These are phyloP conservation scores for Fusarium mexicanum DNA, from an alignment of 2,329 filamentous ascomycete genomes.

Conservation along the genomic window DNA sequence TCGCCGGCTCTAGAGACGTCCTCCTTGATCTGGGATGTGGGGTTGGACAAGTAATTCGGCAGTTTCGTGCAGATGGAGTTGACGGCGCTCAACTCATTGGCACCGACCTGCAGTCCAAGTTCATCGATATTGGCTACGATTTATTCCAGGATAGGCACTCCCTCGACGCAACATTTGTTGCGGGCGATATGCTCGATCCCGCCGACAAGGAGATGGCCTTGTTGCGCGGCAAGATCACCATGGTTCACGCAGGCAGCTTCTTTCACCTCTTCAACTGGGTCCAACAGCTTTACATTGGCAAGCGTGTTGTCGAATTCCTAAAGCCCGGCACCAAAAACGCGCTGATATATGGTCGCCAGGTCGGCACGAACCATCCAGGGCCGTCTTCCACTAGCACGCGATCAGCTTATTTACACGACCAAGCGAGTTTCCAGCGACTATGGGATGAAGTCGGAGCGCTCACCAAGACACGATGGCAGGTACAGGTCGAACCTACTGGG, in stretches of 20 bases:
- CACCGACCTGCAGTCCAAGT: conserved; percentile 58
- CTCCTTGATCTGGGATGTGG: conserved; percentile 63
- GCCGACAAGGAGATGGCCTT: conserved; percentile 48
- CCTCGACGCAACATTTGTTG: conserved; percentile 59
- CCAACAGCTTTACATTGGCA: conserved; percentile 57
- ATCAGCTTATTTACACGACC: conserved; percentile 58
- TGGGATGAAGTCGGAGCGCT: conserved; percentile 63
- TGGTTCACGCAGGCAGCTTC: conserved; percentile 60
- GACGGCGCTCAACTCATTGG: conserved; percentile 59
- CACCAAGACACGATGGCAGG: conserved; percentile 61
- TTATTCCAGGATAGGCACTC: conserved; percentile 68
- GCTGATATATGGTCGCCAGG: conserved; percentile 62
- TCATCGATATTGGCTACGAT: conserved; percentile 69
- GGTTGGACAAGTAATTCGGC: conserved; percentile 60
- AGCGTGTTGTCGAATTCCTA: conserved; percentile 57
- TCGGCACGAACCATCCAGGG: conserved; percentile 51
- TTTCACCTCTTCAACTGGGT: conserved; percentile 61
- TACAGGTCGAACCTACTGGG: conserved; percentile 51
- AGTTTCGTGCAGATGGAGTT: conserved; percentile 61
- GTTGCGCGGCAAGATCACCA: conserved; percentile 55
- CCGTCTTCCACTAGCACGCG: conserved; percentile 28
- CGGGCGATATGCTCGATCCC: conserved; percentile 60
- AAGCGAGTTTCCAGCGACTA: conserved; percentile 59
- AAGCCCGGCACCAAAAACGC: conserved; percentile 55
- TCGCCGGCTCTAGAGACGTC: conserved; percentile 50